These are phyloP conservation scores for Areca catechu DNA, from an alignment of 176 grass and related monocot genomes.

Conservation along the genomic window DNA sequence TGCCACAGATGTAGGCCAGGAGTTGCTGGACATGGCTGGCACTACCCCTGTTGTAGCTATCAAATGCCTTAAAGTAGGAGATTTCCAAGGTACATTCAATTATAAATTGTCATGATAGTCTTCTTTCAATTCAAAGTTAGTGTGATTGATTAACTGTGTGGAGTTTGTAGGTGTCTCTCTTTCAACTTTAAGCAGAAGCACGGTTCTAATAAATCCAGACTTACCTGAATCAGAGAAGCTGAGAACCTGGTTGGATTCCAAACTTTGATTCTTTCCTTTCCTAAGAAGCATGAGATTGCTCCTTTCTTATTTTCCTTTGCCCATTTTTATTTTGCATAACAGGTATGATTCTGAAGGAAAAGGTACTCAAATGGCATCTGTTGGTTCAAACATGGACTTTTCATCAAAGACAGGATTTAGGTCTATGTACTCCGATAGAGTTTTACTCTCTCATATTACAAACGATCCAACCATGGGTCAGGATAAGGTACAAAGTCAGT, in stretches of 20 bases:
- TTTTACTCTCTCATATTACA: constrained; percentile 70
- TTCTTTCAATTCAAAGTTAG: no score
- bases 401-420: constrained; percentile 38
- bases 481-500: constrained; percentile 47
- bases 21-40: constrained; percentile 77
- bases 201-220: constrained; percentile 54
- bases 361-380: constrained; percentile 42
- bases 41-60: constrained; percentile 58
- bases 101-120: no score
- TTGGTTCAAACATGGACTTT: constrained; percentile 54
- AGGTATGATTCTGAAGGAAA: constrained; percentile 96
- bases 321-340: constrained; percentile 1
- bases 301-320: no score
- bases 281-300: no score
- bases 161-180: constrained; percentile 55
- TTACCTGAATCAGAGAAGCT: constrained; percentile 58
- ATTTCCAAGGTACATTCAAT: constrained; percentile 61
- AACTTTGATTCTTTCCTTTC: background rate
- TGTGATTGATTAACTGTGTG: background rate
- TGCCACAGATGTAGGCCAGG: constrained; percentile 69
- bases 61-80: constrained; percentile 77
- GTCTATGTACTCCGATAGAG: constrained; percentile 87
- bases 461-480: constrained; percentile 67
- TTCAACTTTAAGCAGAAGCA: constrained; percentile 72
- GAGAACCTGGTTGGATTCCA: constrained; percentile 44